These are phyloP conservation scores for Penicillium daleae DNA, from an alignment of 495 filamentous ascomycete genomes.

Conservation along the genomic window DNA sequence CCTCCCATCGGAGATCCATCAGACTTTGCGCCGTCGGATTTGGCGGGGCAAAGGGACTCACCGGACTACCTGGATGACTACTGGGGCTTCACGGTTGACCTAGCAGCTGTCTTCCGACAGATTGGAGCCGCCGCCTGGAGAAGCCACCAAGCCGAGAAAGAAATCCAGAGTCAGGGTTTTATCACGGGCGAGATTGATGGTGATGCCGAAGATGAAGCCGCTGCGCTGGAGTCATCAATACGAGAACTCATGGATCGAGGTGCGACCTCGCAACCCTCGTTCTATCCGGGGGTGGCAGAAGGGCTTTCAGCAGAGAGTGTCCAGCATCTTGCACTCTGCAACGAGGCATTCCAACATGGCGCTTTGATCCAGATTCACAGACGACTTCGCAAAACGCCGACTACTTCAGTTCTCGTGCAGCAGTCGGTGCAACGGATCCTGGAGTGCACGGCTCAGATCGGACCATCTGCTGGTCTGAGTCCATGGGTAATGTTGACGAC, in stretches of 20 bases:
- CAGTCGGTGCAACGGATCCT: slow-evolving; percentile 46
- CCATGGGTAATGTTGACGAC: slow-evolving; percentile 55
- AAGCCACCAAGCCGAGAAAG: slow-evolving; percentile 28
- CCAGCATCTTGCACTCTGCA: slow-evolving; percentile 47
- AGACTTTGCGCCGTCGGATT: slow-evolving; percentile 23
- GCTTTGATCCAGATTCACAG: slow-evolving; percentile 52
- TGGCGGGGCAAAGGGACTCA: slow-evolving; percentile 22
- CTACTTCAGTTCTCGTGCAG: slow-evolving; percentile 41
- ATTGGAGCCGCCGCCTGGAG: slow-evolving; percentile 51
- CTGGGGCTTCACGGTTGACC: slow-evolving; percentile 50
- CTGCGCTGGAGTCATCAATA: slow-evolving; percentile 40
- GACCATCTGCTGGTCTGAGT: slow-evolving; percentile 45
- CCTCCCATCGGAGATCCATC: slow-evolving; percentile 43
- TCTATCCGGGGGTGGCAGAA: slow-evolving; percentile 48
- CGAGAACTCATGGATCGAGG: slow-evolving; percentile 43
- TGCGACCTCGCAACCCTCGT: slow-evolving; percentile 34
- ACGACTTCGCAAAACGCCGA: slow-evolving; percentile 42
- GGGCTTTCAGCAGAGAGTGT: slow-evolving; percentile 40
- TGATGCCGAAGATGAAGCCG: slow-evolving; percentile 36
- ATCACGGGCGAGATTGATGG: slow-evolving; percentile 28
- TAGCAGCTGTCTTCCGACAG: slow-evolving; percentile 47
- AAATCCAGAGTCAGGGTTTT: slow-evolving; percentile 13
- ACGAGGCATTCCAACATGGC: slow-evolving; percentile 51
- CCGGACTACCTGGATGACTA: slow-evolving; percentile 54
- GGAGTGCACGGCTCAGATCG: slow-evolving; percentile 47